Percentiles rank a stretch among this genome's conserved stretches.
These are phyloP conservation scores for Pyrenophora tritici-repentis DNA, from an alignment of 2,329 filamentous ascomycete species.

Conservation along the genomic window DNA sequence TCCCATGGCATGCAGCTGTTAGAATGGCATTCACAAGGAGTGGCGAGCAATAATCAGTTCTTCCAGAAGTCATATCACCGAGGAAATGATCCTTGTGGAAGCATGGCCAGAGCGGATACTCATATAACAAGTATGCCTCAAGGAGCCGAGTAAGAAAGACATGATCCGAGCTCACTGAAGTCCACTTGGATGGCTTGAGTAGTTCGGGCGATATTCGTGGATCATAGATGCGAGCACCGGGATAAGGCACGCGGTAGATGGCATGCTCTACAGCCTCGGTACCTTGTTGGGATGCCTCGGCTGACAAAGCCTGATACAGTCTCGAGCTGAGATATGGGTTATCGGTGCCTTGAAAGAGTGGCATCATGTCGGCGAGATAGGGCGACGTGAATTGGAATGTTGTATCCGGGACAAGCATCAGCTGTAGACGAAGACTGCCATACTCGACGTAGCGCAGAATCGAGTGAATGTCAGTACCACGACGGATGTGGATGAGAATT, in stretches of 20 bases:
- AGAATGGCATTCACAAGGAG: slow-evolving; percentile 14
- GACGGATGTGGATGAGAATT: neutral
- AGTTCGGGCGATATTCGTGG: neutral
- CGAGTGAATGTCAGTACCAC: neutral
- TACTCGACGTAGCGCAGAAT: slow-evolving; percentile 2
- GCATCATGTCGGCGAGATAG: slow-evolving; percentile 2
- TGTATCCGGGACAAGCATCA: slow-evolving; percentile 1
- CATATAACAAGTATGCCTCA: slow-evolving; percentile 13
- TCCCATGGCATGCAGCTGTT: slow-evolving; percentile 9
- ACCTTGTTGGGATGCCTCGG: neutral
- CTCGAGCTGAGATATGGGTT: slow-evolving; percentile 4
- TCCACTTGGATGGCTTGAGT: slow-evolving; percentile 12
- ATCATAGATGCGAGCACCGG: slow-evolving; percentile 10
- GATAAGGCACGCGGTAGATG: slow-evolving; percentile 4
- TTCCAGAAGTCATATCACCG: slow-evolving; percentile 11
- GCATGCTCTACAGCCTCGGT: neutral
- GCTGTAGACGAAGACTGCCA: slow-evolving; percentile 7
- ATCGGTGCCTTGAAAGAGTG: neutral
- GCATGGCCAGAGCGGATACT: slow-evolving; percentile 8
- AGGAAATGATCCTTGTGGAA: slow-evolving; percentile 22
- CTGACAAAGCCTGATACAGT: neutral
- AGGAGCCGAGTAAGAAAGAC: slow-evolving; percentile 12
- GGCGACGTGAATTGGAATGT: slow-evolving; percentile 3
- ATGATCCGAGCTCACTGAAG: slow-evolving; percentile 9
- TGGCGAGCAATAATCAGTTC: slow-evolving; percentile 12